phyloP scores from a whole-genome alignment of 2,329 filamentous ascomycete genomes.

The Ceratocystis ficicola region DNA sequence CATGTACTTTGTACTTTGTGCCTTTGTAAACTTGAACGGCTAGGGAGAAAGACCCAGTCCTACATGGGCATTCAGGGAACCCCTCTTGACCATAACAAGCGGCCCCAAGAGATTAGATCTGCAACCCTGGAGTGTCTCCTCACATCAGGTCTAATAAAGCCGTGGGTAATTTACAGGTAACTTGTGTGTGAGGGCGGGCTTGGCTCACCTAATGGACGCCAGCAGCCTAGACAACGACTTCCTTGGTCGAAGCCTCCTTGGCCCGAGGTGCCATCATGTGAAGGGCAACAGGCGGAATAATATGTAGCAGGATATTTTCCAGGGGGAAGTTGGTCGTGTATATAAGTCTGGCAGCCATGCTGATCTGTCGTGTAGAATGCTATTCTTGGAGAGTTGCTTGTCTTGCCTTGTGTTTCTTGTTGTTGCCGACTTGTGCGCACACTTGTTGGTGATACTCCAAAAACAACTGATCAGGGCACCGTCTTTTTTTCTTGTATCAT shows the following conservation, averaged over 20 bases:
- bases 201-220: not conserved
- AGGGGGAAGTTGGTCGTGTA: not conserved
- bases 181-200: not conserved
- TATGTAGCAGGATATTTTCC: not conserved
- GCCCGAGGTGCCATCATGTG: slow-evolving; percentile 1
- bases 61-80: not conserved
- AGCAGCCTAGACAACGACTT: not conserved
- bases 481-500: not conserved
- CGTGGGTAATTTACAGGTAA: not conserved
- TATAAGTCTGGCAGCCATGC: not conserved
- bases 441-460: not conserved
- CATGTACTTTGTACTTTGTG: not conserved
- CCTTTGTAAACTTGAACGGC: no score
- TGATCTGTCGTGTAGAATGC: not conserved
- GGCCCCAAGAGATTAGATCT: slow-evolving; percentile 1
- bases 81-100: not conserved
- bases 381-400: not conserved
- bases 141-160: not conserved
- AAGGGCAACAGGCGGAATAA: not conserved
- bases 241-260: not conserved
- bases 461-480: not conserved
- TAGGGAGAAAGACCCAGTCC: not conserved
- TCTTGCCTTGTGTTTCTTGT: not conserved
- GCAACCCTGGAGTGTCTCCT: slow-evolving; percentile 3
- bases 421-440: not conserved